Evolutionary conservation across 148 eudicot species (phyloP).

Genomic region (Camellia lanceoleosa): DNA sequence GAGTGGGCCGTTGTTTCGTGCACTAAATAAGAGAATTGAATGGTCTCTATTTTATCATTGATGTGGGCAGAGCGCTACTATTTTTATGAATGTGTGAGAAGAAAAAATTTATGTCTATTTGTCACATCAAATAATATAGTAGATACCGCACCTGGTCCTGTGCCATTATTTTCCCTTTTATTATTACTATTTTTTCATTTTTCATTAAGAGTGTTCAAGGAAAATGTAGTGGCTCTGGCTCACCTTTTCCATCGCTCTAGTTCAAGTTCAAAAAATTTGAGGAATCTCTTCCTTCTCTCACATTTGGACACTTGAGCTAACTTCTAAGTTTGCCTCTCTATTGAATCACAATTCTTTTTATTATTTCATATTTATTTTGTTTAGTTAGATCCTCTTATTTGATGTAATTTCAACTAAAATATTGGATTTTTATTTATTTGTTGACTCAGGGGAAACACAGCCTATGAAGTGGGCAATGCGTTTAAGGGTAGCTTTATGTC

Average conservation of each 20-base stretch:
- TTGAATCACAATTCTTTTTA: neutral
- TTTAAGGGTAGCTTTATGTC: conserved; percentile 83
- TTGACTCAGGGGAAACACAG: conserved; percentile 73
- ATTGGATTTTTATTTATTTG: conserved; percentile 15
- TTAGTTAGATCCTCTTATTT: neutral
- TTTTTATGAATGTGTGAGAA: neutral
- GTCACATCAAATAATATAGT: neutral
- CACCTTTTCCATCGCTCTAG: neutral
- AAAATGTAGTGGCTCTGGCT: neutral
- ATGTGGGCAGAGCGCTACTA: neutral
- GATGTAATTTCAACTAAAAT: neutral
- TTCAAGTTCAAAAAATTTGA: neutral
- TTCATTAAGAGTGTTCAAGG: neutral
- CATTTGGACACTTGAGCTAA: neutral
- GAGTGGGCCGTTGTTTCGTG: neutral
- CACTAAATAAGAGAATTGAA: neutral
- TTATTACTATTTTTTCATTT: neutral
- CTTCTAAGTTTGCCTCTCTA: conserved; percentile 5
- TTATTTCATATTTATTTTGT: neutral
- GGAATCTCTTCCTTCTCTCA: neutral
- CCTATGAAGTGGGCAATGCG: conserved; percentile 99
- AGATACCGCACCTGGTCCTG: conserved; percentile 3
- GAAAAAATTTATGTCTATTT: neutral
- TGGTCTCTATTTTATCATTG: neutral
- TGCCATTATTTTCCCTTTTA: neutral